Evolutionary conservation across 768 basidiomycete species (phyloP).

Genomic region (Leucocoprinus birnbaumii): DNA sequence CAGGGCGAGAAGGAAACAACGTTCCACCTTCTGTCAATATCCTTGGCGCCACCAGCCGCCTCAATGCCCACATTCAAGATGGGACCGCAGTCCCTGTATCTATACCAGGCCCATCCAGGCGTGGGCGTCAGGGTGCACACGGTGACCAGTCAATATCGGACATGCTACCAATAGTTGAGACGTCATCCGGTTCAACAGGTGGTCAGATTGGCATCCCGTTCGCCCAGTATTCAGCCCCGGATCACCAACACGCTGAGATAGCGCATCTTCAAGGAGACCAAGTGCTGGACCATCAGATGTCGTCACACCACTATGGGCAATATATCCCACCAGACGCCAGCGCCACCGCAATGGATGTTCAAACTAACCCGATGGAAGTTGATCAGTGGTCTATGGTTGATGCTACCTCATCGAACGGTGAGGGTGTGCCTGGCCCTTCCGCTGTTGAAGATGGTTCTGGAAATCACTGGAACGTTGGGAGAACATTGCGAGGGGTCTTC

Average conservation of each 20-base stretch:
- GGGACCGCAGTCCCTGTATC: constrained; percentile 23
- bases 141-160: constrained; percentile 35
- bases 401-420: constrained; percentile 1
- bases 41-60: constrained; percentile 29
- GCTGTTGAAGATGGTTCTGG: not conserved
- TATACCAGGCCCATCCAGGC: constrained; percentile 31
- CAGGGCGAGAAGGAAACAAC: constrained; percentile 13
- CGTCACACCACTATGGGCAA: not conserved
- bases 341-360: not conserved
- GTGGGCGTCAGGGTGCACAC: constrained; percentile 36
- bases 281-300: constrained; percentile 36
- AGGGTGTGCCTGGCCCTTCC: not conserved
- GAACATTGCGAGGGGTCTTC: constrained; percentile 8
- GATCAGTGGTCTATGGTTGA: constrained; percentile 5
- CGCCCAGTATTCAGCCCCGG: not conserved
- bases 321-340: not conserved
- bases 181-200: constrained; percentile 49
- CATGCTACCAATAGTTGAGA: constrained; percentile 60
- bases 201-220: constrained; percentile 25
- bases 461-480: constrained; percentile 9
- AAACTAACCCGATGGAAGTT: not conserved
- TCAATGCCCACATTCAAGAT: constrained; percentile 33
- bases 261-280: constrained; percentile 62
- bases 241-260: constrained; percentile 62
- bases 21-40: constrained; percentile 28